Evolutionary conservation across 2,329 filamentous ascomycete species (phyloP).

Genomic region (Neofusicoccum kwambonambiense): DNA sequence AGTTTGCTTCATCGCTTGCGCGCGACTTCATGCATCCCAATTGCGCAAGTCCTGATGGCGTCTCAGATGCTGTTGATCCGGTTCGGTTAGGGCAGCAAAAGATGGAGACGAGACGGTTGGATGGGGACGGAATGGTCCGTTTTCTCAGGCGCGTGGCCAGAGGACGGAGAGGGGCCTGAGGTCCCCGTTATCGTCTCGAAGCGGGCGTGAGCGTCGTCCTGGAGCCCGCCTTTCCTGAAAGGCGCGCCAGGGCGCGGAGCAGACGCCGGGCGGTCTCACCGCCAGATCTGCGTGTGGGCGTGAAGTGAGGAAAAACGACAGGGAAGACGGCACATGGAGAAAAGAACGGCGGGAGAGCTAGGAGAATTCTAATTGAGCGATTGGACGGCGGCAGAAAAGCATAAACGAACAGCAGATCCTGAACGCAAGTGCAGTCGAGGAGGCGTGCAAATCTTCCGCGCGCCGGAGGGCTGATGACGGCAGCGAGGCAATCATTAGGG

Average conservation of each 20-base stretch:
- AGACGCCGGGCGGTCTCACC: not conserved
- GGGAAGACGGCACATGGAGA: not conserved
- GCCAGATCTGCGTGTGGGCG: not conserved
- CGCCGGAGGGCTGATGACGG: not conserved
- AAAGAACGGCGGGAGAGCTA: not conserved
- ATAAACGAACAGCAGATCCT: not conserved
- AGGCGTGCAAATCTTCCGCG: not conserved
- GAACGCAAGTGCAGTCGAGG: not conserved
- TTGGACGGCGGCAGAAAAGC: not conserved
- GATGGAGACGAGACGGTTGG: not conserved
- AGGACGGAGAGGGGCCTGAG: not conserved
- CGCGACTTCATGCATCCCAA: not conserved
- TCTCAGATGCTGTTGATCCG: slow-evolving; percentile 2
- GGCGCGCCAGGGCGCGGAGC: not conserved
- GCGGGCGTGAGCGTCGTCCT: not conserved
- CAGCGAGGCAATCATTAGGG: not conserved
- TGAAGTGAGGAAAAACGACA: not conserved
- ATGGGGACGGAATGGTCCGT: not conserved
- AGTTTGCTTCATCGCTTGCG: not conserved
- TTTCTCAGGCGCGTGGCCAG: not conserved
- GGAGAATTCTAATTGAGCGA: not conserved
- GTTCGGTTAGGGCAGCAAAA: not conserved
- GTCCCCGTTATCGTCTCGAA: not conserved
- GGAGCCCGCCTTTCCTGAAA: not conserved
- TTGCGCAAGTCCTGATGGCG: not conserved